phyloP scores from a whole-genome alignment of 805 yeast genomes.

The Pichia rugopelliculosa region DNA sequence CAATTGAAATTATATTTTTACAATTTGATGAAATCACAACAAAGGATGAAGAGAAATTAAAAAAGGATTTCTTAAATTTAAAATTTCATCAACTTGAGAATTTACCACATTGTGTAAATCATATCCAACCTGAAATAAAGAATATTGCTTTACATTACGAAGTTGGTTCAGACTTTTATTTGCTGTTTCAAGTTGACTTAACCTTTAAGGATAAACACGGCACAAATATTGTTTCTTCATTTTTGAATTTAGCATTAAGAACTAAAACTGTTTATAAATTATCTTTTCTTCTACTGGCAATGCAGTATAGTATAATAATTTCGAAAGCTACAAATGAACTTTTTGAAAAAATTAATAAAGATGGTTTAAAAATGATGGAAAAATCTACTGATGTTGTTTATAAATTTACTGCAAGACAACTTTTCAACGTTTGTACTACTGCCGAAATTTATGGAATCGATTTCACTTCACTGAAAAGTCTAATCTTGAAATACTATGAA shows the following conservation, averaged over 20 bases:
- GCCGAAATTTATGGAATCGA: not conserved
- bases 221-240: not conserved
- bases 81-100: not conserved
- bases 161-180: not conserved
- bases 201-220: not conserved
- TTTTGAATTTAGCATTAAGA: conserved; percentile 9
- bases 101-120: not conserved
- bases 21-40: not conserved
- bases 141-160: not conserved
- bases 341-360: conserved; percentile 3
- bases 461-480: not conserved
- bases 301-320: conserved; percentile 9
- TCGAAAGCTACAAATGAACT: conserved; percentile 2
- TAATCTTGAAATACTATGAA: not conserved
- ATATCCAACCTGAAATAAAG: not conserved
- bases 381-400: conserved; percentile 10
- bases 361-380: conserved; percentile 11
- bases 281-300: conserved; percentile 10
- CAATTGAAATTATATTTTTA: not conserved
- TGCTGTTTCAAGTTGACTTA: not conserved
- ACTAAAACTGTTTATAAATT: conserved; percentile 15
- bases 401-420: conserved; percentile 5
- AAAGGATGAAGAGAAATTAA: no score
- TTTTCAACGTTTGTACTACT: not conserved
- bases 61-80: not conserved